Conservation (phyloP, 495 filamentous ascomycete genomes). For the Neurospora sp. region DNA sequence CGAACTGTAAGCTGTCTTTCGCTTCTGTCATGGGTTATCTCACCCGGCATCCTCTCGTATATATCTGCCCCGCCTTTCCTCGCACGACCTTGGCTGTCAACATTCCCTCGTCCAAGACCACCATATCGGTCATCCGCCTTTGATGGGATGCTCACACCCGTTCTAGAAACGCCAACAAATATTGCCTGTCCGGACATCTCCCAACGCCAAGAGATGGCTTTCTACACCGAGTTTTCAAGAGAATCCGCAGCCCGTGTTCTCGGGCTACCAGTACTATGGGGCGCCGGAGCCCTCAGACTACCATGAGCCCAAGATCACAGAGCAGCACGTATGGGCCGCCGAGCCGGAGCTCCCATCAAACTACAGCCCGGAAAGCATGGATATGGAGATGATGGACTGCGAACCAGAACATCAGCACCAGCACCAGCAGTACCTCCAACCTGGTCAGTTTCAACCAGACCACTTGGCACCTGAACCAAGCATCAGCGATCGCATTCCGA, state of each 20-base stretch:
- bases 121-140: neutral
- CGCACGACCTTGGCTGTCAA: neutral
- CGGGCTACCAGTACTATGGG: constrained; percentile 17
- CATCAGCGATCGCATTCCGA: constrained; percentile 37
- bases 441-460: constrained; percentile 19
- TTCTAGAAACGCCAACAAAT: constrained; percentile 38
- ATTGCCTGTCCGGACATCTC: constrained; percentile 34
- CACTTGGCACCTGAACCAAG: constrained; percentile 9
- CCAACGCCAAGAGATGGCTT: constrained; percentile 28
- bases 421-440: constrained; percentile 22
- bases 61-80: neutral
- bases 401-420: constrained; percentile 29
- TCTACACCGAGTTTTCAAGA: constrained; percentile 20
- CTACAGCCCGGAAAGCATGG: constrained; percentile 9
- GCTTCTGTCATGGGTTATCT: neutral
- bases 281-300: constrained; percentile 29
- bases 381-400: constrained; percentile 26
- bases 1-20: constrained; percentile 29
- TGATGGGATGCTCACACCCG: constrained; percentile 2
- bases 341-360: constrained; percentile 13
- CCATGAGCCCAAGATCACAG: constrained; percentile 11
- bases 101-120: neutral
- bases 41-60: neutral
- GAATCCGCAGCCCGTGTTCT: constrained; percentile 8
- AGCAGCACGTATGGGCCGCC: constrained; percentile 15